Conservation (phyloP, 2,329 filamentous ascomycete genomes). For the Colletotrichum magnum region DNA sequence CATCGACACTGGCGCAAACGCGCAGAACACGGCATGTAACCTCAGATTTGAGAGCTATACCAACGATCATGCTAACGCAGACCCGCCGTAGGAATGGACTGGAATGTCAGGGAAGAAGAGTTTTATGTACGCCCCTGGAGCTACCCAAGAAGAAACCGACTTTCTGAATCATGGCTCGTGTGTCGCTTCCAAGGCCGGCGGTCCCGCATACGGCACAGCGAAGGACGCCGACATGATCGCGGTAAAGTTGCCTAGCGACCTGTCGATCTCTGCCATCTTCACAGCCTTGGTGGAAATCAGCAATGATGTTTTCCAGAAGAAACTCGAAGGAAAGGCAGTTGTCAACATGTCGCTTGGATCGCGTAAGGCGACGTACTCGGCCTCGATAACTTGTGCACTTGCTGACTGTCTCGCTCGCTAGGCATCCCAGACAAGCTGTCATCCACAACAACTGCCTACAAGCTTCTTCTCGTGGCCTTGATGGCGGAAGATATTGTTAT, state of each 20-base stretch:
- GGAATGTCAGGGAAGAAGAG: slow-evolving; percentile 1
- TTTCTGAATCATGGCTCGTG: slow-evolving; percentile 14
- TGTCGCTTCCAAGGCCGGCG: slow-evolving; percentile 27
- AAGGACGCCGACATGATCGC: slow-evolving; percentile 23
- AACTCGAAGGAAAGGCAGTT: slow-evolving; percentile 14
- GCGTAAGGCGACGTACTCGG: neutral
- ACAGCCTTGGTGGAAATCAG: neutral
- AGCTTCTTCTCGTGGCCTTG: slow-evolving; percentile 7
- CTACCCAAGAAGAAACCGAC: neutral
- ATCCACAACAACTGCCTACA: neutral
- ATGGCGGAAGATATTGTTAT: slow-evolving; percentile 29
- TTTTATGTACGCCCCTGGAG: slow-evolving; percentile 1
- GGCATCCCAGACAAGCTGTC: neutral
- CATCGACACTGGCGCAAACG: slow-evolving; percentile 16
- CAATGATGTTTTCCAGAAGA: slow-evolving; percentile 11
- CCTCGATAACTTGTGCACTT: neutral
- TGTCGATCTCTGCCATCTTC: neutral
- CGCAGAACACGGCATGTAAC: neutral
- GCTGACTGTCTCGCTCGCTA: neutral
- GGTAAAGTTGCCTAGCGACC: neutral
- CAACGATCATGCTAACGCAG: neutral
- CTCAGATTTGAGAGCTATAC: neutral
- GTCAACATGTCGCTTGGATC: slow-evolving; percentile 1
- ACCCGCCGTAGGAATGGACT: slow-evolving; percentile 21
- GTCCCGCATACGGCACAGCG: slow-evolving; percentile 20